Evolutionary conservation across 305 asterid species (phyloP).

Genomic region (Fraxinus platypoda): DNA sequence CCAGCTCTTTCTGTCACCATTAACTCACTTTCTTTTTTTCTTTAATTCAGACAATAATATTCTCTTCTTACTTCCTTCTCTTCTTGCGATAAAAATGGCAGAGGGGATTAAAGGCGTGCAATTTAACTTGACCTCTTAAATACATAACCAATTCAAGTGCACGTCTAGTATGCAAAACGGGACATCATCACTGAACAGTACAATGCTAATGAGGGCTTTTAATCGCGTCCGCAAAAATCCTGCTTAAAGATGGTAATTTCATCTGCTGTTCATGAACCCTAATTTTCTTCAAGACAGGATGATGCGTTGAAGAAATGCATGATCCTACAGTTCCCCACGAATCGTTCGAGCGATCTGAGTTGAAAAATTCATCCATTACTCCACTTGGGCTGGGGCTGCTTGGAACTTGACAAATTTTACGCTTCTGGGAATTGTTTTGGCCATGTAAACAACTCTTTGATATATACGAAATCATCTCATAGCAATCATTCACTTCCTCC

Average conservation of each 20-base stretch:
- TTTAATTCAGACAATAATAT: not conserved
- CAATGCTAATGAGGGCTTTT: conserved; percentile 35
- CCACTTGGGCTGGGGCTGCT: conserved; percentile 35
- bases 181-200: not conserved
- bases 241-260: conserved; percentile 39
- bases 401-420: conserved; percentile 30
- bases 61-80: not conserved
- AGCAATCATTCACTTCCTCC: conserved; percentile 49
- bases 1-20: conserved; percentile 9
- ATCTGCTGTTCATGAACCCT: conserved; percentile 39
- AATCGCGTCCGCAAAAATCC: conserved; percentile 37
- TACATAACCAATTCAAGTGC: not conserved
- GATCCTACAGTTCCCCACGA: conserved; percentile 30
- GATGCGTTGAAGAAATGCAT: conserved; percentile 14
- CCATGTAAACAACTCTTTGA: conserved; percentile 19
- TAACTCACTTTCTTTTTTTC: not conserved
- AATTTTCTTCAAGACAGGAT: conserved; percentile 40
- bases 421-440: conserved; percentile 31
- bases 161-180: not conserved
- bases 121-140: not conserved
- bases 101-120: not conserved
- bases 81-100: not conserved
- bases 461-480: conserved; percentile 34
- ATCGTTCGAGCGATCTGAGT: conserved; percentile 36
- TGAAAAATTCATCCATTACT: conserved; percentile 27